A percentile compares a stretch with the other conserved stretches of the same genome.
Evolutionary conservation across 1,284 basidiomycete genomes (phyloP).

Genomic region (Ceratobasidium sp.): DNA sequence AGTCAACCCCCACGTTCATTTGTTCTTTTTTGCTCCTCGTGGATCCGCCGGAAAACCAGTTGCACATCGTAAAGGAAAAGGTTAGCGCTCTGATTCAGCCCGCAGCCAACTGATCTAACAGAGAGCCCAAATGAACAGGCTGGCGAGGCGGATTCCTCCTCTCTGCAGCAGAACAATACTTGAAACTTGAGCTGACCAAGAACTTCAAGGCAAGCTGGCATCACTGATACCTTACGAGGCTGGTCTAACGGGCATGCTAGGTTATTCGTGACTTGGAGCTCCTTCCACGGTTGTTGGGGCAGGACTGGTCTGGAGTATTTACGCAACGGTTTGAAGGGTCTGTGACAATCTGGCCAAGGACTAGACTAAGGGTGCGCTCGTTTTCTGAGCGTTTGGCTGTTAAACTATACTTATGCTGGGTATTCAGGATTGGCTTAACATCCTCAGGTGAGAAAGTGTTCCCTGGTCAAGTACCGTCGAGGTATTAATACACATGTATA

Average conservation of each 20-base stretch:
- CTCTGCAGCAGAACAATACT: constrained; percentile 89
- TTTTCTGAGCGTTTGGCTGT: constrained; percentile 8
- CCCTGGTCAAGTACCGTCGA: background rate
- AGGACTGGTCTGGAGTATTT: constrained; percentile 95
- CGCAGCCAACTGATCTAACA: constrained; percentile 1
- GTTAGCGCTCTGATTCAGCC: constrained; percentile 49
- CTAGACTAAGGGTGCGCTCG: constrained; percentile 66
- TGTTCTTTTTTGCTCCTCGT: constrained; percentile 97
- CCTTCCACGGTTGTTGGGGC: constrained; percentile 85
- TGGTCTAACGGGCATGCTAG: constrained; percentile 47
- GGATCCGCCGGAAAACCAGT: constrained; percentile 95
- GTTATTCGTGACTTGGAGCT: constrained; percentile 92
- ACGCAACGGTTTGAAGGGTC: constrained; percentile 85
- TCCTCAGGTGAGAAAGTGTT: constrained; percentile 55
- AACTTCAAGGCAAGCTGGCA: constrained; percentile 79
- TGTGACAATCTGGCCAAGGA: constrained; percentile 88
- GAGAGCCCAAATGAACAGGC: constrained; percentile 53
- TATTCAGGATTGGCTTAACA: constrained; percentile 79
- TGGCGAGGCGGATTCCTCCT: constrained; percentile 97
- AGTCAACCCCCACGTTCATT: constrained; percentile 95
- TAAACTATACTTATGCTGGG: constrained; percentile 13
- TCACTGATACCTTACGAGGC: background rate
- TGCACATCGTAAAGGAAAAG: constrained; percentile 90
- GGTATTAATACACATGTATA: constrained; percentile 45
- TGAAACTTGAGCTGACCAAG: constrained; percentile 93